phyloP scores from a whole-genome alignment of 768 basidiomycete species.

The Russula emetica region DNA sequence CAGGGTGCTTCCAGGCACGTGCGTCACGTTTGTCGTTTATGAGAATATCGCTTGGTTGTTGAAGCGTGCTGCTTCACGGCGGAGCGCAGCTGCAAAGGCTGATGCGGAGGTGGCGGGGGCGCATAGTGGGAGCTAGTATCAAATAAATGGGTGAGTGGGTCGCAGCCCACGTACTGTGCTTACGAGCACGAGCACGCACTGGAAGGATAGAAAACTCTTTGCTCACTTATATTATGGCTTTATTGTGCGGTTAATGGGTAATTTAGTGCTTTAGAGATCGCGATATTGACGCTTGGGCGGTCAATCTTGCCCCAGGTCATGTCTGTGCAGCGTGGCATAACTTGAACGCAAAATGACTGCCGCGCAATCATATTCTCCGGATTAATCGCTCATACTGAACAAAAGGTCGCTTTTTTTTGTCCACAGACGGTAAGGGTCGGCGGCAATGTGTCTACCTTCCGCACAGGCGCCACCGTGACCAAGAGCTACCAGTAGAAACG shows the following conservation, averaged over 20 bases:
- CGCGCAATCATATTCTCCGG: too few species aligned
- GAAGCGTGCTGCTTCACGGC: constrained; percentile 56
- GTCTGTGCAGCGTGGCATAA: too few species aligned
- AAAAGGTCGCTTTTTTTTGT: too few species aligned
- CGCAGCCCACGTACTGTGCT: not conserved
- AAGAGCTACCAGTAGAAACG: too few species aligned
- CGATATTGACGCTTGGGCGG: too few species aligned
- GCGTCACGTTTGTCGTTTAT: constrained; percentile 97
- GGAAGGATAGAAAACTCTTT: not conserved
- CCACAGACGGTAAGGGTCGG: too few species aligned
- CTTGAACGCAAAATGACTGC: too few species aligned
- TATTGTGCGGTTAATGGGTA: not conserved
- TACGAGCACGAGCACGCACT: not conserved
- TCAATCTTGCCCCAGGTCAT: too few species aligned
- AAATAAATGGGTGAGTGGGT: not conserved
- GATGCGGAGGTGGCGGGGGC: not conserved
- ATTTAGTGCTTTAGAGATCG: too few species aligned
- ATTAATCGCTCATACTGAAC: too few species aligned
- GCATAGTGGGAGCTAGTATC: not conserved
- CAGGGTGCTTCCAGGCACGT: constrained; percentile 93
- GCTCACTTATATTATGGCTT: not conserved
- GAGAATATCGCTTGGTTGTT: constrained; percentile 86
- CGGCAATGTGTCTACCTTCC: too few species aligned
- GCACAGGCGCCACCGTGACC: too few species aligned
- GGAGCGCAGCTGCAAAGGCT: constrained; percentile 21